phyloP scores from a whole-genome alignment of 1,139 yeast genomes.

The Candida pseudoviswanathii region DNA sequence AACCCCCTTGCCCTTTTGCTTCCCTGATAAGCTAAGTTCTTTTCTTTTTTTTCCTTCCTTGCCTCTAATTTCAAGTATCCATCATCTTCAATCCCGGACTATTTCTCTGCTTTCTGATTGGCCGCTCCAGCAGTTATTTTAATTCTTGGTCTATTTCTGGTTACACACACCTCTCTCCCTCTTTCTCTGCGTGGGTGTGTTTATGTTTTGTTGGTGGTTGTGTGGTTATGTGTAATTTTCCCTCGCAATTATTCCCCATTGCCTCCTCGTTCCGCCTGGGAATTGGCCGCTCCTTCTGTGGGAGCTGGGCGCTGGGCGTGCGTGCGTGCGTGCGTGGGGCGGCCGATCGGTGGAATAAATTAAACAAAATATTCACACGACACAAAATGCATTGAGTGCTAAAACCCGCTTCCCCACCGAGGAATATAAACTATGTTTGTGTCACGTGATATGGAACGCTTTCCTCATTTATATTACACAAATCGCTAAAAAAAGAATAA shows the following conservation, averaged over 20 bases:
- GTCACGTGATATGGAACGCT: not conserved
- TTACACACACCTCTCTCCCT: no score
- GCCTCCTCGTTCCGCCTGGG: not conserved
- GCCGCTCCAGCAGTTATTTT: not conserved
- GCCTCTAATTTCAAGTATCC: no score
- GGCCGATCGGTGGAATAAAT: no score
- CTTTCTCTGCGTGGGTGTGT: not conserved
- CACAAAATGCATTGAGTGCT: not conserved
- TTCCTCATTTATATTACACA: not conserved
- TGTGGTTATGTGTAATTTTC: not conserved
- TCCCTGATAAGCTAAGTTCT: no score
- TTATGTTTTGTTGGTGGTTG: not conserved
- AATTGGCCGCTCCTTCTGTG: not conserved
- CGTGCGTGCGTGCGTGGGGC: no score
- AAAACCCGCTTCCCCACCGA: not conserved
- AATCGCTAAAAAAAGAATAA: not conserved
- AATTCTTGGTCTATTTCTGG: not conserved
- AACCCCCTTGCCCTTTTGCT: no score
- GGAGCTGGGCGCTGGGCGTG: not conserved
- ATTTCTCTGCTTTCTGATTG: not conserved
- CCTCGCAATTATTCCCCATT: not conserved
- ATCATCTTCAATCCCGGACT: no score
- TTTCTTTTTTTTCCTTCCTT: no score
- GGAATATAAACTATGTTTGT: not conserved
- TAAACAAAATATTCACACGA: no score